phyloP scores from a whole-genome alignment of 345 rosid species.

The Mangifera indica region DNA sequence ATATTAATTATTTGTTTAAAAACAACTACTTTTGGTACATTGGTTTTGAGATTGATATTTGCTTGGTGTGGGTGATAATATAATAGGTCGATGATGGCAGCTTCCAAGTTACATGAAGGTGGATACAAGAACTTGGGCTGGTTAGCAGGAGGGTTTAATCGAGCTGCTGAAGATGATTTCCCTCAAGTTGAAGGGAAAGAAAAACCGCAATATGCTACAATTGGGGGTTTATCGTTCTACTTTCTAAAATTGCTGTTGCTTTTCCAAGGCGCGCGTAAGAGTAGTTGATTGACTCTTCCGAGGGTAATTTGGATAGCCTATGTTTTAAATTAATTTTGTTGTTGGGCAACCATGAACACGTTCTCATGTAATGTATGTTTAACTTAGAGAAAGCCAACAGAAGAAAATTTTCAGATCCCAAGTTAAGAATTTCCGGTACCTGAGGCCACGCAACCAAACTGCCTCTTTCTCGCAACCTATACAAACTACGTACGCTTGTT shows the following conservation, averaged over 20 bases:
- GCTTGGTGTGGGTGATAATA: not conserved
- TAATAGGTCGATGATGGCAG: slow-evolving; percentile 61
- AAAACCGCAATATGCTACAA: slow-evolving; percentile 72
- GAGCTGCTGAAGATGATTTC: slow-evolving; percentile 58
- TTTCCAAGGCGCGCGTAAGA: slow-evolving; percentile 44
- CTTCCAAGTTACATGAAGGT: slow-evolving; percentile 24
- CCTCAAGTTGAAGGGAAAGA: slow-evolving; percentile 57
- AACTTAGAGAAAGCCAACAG: too few species aligned
- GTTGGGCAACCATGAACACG: too few species aligned
- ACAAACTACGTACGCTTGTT: too few species aligned
- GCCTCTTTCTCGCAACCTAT: too few species aligned
- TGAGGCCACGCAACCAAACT: too few species aligned
- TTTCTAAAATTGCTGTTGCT: slow-evolving; percentile 56
- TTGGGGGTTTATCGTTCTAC: slow-evolving; percentile 77
- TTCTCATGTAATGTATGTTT: too few species aligned
- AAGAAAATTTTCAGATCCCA: too few species aligned
- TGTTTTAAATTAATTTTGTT: too few species aligned
- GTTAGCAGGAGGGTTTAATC: slow-evolving; percentile 82
- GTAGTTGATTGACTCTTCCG: not conserved
- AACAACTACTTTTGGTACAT: not conserved
- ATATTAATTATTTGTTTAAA: not conserved
- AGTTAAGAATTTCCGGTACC: too few species aligned
- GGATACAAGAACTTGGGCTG: slow-evolving; percentile 67
- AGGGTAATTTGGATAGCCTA: too few species aligned
- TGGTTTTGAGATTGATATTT: not conserved